A percentile compares a stretch with the other conserved stretches of the same genome.
These are phyloP conservation scores for Ostreobium quekettii DNA, from an alignment of 139 green algal species.

Conservation along the genomic window DNA sequence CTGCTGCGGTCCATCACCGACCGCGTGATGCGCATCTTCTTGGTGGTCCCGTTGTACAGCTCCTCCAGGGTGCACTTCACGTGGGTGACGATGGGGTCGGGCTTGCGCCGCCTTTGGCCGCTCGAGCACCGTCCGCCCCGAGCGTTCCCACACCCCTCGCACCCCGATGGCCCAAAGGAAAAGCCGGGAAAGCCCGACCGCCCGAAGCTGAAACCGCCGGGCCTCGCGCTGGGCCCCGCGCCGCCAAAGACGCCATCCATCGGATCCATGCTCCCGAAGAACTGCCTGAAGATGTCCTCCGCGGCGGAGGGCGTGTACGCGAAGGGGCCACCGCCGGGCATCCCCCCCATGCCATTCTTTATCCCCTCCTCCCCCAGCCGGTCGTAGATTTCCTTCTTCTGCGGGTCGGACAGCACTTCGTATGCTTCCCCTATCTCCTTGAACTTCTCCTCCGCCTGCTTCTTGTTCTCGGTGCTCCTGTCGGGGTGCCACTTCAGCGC, in stretches of 20 bases:
- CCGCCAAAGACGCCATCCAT: not conserved
- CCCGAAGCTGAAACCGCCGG: too few species aligned
- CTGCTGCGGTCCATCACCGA: conserved; percentile 25
- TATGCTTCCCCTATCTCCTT: conserved; percentile 83
- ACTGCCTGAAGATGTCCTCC: conserved; percentile 45
- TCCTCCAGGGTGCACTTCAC: conserved; percentile 68
- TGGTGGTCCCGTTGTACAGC: conserved; percentile 46
- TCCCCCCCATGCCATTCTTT: conserved; percentile 40
- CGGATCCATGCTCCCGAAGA: conserved; percentile 1
- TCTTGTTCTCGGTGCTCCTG: conserved; percentile 61
- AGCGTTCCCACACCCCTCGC: too few species aligned
- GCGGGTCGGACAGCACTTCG: conserved; percentile 70
- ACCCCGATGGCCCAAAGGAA: too few species aligned
- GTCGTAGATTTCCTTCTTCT: conserved; percentile 79
- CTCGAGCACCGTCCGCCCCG: too few species aligned
- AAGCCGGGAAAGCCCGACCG: too few species aligned
- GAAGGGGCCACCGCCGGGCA: conserved; percentile 16
- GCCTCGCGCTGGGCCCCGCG: not conserved
- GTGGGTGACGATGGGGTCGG: conserved; percentile 42
- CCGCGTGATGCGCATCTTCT: conserved; percentile 57
- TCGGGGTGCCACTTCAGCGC: conserved; percentile 80
- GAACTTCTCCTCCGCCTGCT: conserved; percentile 63
- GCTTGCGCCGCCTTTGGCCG: conserved; percentile 43
- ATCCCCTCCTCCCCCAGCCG: conserved; percentile 76
- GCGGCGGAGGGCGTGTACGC: conserved; percentile 37